Evolutionary conservation across 164 flowering plant genomes (phyloP).

Genomic region (Vitis vinifera): ASM3070453v1 NC_081805.1:23963501-23964000

Average conservation of each 20-base stretch:
- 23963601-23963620: conserved; percentile 29
- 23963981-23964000: conserved; percentile 19
- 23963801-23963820: conserved; percentile 22
- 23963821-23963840: conserved; percentile 24
- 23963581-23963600: conserved; percentile 35
- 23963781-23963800: conserved; percentile 28
- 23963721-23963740: not conserved
- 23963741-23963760: conserved; percentile 31
- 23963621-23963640: conserved; percentile 48
- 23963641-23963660: conserved; percentile 20
- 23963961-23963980: conserved; percentile 26
- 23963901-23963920: conserved; percentile 35
- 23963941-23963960: conserved; percentile 26
- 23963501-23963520: not conserved
- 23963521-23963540: not conserved
- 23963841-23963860: conserved; percentile 29
- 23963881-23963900: conserved; percentile 70
- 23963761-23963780: conserved; percentile 21
- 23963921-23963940: conserved; percentile 21
- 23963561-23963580: conserved; percentile 37
- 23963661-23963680: conserved; percentile 4
- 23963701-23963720: not conserved
- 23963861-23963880: conserved; percentile 30
- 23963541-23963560: not conserved
- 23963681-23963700: not conserved